Conservation (phyloP, 2,329 filamentous ascomycete genomes). For the Calonectria leucothoes region DNA sequence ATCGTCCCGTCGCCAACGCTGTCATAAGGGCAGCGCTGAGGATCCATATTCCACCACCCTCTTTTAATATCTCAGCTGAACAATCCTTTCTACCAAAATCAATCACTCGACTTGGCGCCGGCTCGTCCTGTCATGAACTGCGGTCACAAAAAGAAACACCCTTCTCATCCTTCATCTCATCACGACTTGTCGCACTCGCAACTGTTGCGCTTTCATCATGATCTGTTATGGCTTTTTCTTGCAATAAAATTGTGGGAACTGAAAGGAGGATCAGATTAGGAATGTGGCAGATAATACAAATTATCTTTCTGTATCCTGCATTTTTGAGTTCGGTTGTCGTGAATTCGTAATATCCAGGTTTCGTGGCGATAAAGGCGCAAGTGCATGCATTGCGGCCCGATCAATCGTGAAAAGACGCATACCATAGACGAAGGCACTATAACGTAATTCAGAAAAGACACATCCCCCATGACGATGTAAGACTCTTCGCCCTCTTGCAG, state of each 20-base stretch:
- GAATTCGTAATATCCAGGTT: background rate
- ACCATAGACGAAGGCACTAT: background rate
- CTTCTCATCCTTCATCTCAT: background rate
- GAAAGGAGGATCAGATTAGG: background rate
- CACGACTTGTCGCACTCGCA: background rate
- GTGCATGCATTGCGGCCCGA: background rate
- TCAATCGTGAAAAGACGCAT: background rate
- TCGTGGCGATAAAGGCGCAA: background rate
- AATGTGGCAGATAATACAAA: conserved; percentile 18
- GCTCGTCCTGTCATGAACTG: conserved; percentile 11
- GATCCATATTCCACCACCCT: background rate
- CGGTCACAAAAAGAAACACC: background rate
- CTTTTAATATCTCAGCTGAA: background rate
- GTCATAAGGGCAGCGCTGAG: background rate
- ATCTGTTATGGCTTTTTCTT: background rate
- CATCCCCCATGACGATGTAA: background rate
- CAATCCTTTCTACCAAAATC: background rate
- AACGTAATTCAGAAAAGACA: background rate
- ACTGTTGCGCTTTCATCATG: background rate
- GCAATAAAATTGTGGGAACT: background rate
- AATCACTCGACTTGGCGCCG: background rate
- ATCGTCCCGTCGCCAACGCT: background rate
- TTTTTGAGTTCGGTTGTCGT: background rate
- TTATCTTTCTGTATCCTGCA: background rate
- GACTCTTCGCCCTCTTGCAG: background rate